Evolutionary conservation across 2,329 filamentous ascomycete species (phyloP), one percentile per base, ranked within the genome.

Genomic region (Paraconiothyrium sp.): DNA sequence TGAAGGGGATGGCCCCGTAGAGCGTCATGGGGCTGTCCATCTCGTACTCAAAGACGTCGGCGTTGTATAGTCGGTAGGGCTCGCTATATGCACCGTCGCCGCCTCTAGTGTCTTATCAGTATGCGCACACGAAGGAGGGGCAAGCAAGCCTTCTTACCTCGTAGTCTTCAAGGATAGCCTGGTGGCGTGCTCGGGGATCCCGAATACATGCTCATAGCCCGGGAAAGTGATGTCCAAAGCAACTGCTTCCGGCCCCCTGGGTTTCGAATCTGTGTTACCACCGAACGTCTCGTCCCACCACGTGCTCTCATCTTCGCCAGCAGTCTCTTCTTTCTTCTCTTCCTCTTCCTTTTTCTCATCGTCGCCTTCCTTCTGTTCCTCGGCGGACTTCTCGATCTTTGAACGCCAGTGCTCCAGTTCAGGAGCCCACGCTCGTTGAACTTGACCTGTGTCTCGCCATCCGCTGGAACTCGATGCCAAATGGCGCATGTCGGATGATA

Each of bases 281-380:
- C 94, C 94, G 78, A 99, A 99, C 0, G 86, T 88, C 82, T 99
- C 95, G 7, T 99, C 95, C 95, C 95, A 99, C 93, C 93, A 97
- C 3, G 94, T 97, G 80, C 90, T 91, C 76, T 97, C 92, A 67
- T 95, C 92, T 66, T 91, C 88, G 14, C 83, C 84, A 11, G 81
- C 64, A 44, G 79, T 63, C 35, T 78, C 75, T 54, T 81, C 78
- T 58, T 83, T 80, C 43, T 78, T 74, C 56, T 81, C 78, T 56
- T 82, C 78, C 56, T 82, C 80, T 41, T 78, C 78, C 44, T 65
- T 66, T 13, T 80, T 77, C 30, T 82, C 77, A 54, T 76, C 74
- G 59, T 89, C 87, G 43, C 81, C 80, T 32, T 80, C 80, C 66
- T 85, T 82, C 63, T 84, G 83, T 67, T 87, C 77, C 35, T 69